Conservation (phyloP, 306 rosid species). For the Neltuma alba region DNA sequence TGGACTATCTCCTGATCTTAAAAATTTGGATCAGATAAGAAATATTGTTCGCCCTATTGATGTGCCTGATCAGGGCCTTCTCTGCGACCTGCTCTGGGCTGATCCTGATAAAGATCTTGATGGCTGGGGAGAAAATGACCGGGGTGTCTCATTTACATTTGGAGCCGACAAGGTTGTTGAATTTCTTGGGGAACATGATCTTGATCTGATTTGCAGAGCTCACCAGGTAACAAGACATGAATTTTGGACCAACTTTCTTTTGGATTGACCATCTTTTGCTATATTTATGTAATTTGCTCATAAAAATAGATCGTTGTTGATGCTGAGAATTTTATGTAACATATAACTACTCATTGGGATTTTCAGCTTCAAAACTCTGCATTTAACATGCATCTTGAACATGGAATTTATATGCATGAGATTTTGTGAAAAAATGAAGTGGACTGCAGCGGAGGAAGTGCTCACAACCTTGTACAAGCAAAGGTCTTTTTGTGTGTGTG, state of each 20-base stretch:
- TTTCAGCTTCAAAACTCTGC: background rate
- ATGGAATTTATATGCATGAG: background rate
- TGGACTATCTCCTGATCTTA: conserved; percentile 63
- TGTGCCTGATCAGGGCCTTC: conserved; percentile 70
- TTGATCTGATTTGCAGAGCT: conserved; percentile 69
- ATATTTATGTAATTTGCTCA: background rate
- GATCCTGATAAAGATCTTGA: conserved; percentile 72
- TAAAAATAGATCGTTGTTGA: background rate
- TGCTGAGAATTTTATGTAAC: conserved; percentile 1
- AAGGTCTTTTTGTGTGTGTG: background rate
- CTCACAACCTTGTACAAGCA: background rate
- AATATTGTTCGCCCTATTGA: conserved; percentile 64
- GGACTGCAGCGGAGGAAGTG: background rate
- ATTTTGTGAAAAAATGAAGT: background rate
- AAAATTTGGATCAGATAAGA: conserved; percentile 61
- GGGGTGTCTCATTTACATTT: conserved; percentile 68
- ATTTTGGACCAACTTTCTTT: background rate
- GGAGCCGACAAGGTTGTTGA: conserved; percentile 69
- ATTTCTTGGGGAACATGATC: conserved; percentile 60
- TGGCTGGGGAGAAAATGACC: conserved; percentile 73
- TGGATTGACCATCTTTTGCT: background rate
- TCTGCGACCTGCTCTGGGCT: conserved; percentile 68
- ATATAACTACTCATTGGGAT: background rate
- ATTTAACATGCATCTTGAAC: background rate
- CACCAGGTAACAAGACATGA: conserved; percentile 50